Conservation (phyloP, 148 eudicot genomes). For the Silene conica region DNA sequence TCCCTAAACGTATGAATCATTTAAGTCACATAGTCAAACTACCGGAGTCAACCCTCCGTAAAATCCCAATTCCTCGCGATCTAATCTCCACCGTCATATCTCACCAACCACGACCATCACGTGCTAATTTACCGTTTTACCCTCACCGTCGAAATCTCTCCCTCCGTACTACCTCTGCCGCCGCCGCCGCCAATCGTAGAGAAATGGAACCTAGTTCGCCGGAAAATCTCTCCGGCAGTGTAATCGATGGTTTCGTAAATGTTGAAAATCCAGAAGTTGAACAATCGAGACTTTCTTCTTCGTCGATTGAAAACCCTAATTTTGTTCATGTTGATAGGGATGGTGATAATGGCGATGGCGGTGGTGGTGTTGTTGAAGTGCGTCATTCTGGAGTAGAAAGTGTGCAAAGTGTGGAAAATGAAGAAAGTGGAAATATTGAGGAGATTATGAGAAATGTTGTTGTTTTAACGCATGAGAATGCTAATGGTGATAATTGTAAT, state of each 20-base stretch:
- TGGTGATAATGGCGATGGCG: slow-evolving; percentile 17
- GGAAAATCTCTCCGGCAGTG: slow-evolving; percentile 29
- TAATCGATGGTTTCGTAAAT: slow-evolving; percentile 36
- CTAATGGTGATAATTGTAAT: slow-evolving; percentile 57
- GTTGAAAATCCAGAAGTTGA: slow-evolving; percentile 31
- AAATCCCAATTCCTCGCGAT: not conserved
- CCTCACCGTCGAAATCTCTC: slow-evolving; percentile 8
- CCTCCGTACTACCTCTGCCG: not conserved
- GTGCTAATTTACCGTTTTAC: not conserved
- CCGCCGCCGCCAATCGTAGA: slow-evolving; percentile 10
- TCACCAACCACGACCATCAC: slow-evolving; percentile 10
- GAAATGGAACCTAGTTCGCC: slow-evolving; percentile 29
- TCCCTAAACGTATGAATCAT: slow-evolving; percentile 26
- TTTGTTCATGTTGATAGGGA: slow-evolving; percentile 19
- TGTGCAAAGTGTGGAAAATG: no score
- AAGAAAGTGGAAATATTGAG: slow-evolving; percentile 34
- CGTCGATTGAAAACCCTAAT: slow-evolving; percentile 12
- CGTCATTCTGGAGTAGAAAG: not conserved
- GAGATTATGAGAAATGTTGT: slow-evolving; percentile 50
- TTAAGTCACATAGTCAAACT: slow-evolving; percentile 27
- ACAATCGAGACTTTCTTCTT: not conserved
- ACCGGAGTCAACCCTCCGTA: slow-evolving; percentile 16
- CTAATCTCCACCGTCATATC: slow-evolving; percentile 13
- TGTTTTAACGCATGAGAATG: slow-evolving; percentile 51
- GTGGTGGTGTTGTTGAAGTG: slow-evolving; percentile 16